Percentiles rank a stretch among this genome's conserved stretches.
Evolutionary conservation across 306 rosid genomes (phyloP).

Genomic region (Neltuma alba): DNA sequence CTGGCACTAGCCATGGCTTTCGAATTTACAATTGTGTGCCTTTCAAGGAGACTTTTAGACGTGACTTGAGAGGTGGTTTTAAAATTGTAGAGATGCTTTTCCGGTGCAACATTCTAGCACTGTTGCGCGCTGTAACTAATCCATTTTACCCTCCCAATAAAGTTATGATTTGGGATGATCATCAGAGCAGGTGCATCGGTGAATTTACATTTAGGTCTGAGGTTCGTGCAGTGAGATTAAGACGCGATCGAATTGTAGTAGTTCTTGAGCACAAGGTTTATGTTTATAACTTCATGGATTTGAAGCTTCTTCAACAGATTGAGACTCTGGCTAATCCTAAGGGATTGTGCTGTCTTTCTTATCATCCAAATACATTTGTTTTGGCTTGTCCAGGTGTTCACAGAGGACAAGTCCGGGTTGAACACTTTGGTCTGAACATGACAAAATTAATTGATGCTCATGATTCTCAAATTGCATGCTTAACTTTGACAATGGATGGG

Average conservation of each 20-base stretch:
- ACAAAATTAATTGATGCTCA: slow-evolving; percentile 78
- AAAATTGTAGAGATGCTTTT: slow-evolving; percentile 93
- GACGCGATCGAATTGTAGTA: slow-evolving; percentile 81
- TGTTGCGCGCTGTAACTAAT: slow-evolving; percentile 81
- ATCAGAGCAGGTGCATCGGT: slow-evolving; percentile 82
- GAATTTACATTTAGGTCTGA: slow-evolving; percentile 90
- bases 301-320: slow-evolving; percentile 90
- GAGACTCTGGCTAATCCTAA: slow-evolving; percentile 86
- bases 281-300: slow-evolving; percentile 77
- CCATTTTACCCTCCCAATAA: slow-evolving; percentile 82
- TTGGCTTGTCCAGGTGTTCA: slow-evolving; percentile 88
- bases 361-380: slow-evolving; percentile 76
- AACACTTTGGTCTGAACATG: slow-evolving; percentile 85
- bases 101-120: slow-evolving; percentile 87
- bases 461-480: slow-evolving; percentile 84
- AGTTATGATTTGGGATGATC: slow-evolving; percentile 97
- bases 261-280: slow-evolving; percentile 93
- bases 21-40: slow-evolving; percentile 87
- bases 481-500: slow-evolving; percentile 86
- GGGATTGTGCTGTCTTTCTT: slow-evolving; percentile 88
- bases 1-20: slow-evolving; percentile 89
- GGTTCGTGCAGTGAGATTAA: slow-evolving; percentile 80
- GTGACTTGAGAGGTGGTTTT: slow-evolving; percentile 81
- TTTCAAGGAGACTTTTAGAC: slow-evolving; percentile 84
- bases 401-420: slow-evolving; percentile 81